A percentile compares a stretch with the other conserved stretches of the same genome.
Conservation (phyloP, 768 basidiomycete genomes). For the Suillus lakei region DNA sequence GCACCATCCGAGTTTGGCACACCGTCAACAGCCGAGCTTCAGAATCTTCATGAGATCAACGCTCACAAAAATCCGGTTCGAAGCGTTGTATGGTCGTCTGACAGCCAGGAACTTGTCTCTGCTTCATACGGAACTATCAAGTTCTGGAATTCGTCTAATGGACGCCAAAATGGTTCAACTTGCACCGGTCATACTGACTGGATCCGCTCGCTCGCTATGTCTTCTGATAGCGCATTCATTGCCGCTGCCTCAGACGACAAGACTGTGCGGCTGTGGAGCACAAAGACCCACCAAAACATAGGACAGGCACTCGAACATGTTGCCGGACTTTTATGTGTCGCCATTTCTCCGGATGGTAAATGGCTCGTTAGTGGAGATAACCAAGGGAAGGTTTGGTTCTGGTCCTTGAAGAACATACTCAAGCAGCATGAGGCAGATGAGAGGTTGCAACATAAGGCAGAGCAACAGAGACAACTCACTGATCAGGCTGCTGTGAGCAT, state of each 20-base stretch:
- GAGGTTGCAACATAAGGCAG: neutral
- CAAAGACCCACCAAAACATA: neutral
- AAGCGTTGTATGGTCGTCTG: neutral
- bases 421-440: neutral
- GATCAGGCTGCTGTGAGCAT: neutral
- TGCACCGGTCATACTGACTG: neutral
- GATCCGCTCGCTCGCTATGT: neutral
- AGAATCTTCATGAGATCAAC: constrained; percentile 18
- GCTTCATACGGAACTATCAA: neutral
- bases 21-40: constrained; percentile 13
- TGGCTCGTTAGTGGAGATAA: neutral
- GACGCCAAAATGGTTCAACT: neutral
- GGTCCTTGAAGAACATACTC: neutral
- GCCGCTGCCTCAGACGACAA: neutral
- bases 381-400: neutral
- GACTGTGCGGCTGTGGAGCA: neutral
- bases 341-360: neutral
- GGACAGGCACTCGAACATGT: neutral
- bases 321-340: neutral
- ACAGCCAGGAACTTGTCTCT: neutral
- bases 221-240: neutral
- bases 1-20: constrained; percentile 27
- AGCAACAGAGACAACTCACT: neutral
- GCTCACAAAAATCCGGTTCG: constrained; percentile 7
- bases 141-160: neutral